Evolutionary conservation across 2,329 filamentous ascomycete species (phyloP).

Genomic region (Paecilomyces dactylethromorphus): DNA sequence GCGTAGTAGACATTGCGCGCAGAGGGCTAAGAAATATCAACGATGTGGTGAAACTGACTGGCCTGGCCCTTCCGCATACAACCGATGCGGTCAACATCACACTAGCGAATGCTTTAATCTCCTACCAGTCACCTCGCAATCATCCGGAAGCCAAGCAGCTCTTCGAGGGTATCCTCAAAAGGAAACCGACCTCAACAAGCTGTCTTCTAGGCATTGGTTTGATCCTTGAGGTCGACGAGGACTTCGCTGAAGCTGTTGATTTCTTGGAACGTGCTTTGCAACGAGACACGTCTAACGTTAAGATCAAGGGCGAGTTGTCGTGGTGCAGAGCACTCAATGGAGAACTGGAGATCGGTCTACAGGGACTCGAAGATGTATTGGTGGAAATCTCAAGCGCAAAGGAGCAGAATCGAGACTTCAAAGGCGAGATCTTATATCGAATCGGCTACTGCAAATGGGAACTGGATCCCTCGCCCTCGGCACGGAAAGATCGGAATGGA

Average conservation of each 20-base stretch:
- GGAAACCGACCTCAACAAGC: slow-evolving; percentile 68
- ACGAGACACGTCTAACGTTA: slow-evolving; percentile 66
- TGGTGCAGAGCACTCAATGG: slow-evolving; percentile 87
- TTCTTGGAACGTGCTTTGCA: slow-evolving; percentile 72
- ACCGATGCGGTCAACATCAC: slow-evolving; percentile 68
- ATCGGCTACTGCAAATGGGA: slow-evolving; percentile 86
- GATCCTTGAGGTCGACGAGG: slow-evolving; percentile 88
- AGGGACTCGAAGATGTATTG: slow-evolving; percentile 65
- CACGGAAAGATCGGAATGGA: slow-evolving; percentile 71
- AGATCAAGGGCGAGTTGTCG: slow-evolving; percentile 76
- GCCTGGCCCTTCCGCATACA: slow-evolving; percentile 62
- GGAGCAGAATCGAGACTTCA: slow-evolving; percentile 59
- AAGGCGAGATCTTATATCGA: slow-evolving; percentile 79
- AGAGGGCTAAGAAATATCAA: slow-evolving; percentile 60
- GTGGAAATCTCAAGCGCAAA: slow-evolving; percentile 57
- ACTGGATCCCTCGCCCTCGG: slow-evolving; percentile 63
- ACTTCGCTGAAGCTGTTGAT: slow-evolving; percentile 72
- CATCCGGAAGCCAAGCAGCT: slow-evolving; percentile 82
- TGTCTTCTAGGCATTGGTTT: slow-evolving; percentile 86
- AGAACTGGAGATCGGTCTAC: slow-evolving; percentile 60
- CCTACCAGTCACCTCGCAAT: slow-evolving; percentile 82
- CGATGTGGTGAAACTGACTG: slow-evolving; percentile 59
- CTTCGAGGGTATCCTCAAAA: slow-evolving; percentile 73
- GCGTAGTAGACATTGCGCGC: slow-evolving; percentile 69
- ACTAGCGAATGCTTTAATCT: slow-evolving; percentile 81